A percentile compares a stretch with the other conserved stretches of the same genome.
Evolutionary conservation across 129 eudicot species (phyloP).

Genomic region (Flaveria linearis): DNA sequence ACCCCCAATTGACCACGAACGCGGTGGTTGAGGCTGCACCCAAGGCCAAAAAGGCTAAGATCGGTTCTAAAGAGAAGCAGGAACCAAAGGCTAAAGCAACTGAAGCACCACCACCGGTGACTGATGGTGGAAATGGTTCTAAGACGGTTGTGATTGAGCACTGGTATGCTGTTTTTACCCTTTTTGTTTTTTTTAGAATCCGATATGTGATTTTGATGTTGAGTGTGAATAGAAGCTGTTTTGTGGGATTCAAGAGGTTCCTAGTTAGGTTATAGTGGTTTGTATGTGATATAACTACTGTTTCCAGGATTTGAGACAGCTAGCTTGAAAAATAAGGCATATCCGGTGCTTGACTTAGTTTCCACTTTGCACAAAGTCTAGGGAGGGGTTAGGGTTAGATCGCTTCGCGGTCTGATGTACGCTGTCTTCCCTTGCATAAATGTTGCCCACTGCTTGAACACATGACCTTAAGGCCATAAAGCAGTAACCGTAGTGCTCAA

Average conservation of each 20-base stretch:
- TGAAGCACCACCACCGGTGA: not conserved
- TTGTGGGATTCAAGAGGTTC: not conserved
- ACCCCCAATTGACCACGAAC: not conserved
- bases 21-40: constrained; percentile 23
- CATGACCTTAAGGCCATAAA: too few relatives aligned
- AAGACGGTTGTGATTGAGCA: constrained; percentile 60
- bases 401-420: too few relatives aligned
- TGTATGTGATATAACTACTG: not conserved
- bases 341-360: too few relatives aligned
- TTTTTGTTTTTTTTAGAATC: not conserved
- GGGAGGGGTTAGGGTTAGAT: too few relatives aligned
- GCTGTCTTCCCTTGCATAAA: too few relatives aligned
- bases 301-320: not conserved
- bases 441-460: too few relatives aligned
- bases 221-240: not conserved
- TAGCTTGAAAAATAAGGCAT: too few relatives aligned
- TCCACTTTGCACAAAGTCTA: too few relatives aligned
- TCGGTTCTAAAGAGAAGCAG: constrained; percentile 15
- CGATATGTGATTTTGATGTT: not conserved
- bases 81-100: constrained; percentile 27
- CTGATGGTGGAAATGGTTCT: constrained; percentile 11
- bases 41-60: constrained; percentile 31
- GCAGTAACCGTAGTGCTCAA: too few relatives aligned
- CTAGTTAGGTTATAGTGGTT: not conserved
- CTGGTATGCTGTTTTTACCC: constrained; percentile 23